Conservation (phyloP, 805 yeast species). For the Vanderwaltozyma verrucispora region DNA sequence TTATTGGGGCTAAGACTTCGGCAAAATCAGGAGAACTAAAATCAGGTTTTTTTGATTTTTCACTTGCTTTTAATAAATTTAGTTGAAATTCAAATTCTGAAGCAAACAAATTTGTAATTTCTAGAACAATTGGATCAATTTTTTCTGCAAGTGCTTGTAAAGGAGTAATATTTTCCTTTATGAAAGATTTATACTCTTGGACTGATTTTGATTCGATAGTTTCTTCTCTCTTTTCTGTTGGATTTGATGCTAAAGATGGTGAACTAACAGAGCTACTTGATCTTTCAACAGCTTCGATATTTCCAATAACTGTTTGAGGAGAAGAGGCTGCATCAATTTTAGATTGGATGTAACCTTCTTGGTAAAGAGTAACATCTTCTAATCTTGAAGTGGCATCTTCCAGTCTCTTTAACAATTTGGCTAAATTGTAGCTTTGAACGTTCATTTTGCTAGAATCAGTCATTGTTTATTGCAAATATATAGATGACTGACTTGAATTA, state of each 20-base stretch:
- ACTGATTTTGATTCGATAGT: conserved; percentile 39
- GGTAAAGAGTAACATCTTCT: conserved; percentile 78
- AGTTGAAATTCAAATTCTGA: conserved; percentile 45
- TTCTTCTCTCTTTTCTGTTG: conserved; percentile 11
- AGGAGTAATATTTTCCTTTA: conserved; percentile 46
- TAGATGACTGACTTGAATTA: no score
- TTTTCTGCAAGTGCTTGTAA: conserved; percentile 35
- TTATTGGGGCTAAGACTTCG: conserved; percentile 58
- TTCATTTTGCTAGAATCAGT: conserved; percentile 1
- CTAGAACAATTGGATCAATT: conserved; percentile 40
- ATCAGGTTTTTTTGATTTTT: conserved; percentile 56
- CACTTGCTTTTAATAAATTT: conserved; percentile 48
- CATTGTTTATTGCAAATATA: no score
- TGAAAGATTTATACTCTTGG: conserved; percentile 43
- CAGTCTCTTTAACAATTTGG: conserved; percentile 68
- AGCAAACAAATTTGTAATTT: no score
- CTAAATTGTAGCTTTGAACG: conserved; percentile 75
- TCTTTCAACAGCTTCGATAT: background rate
- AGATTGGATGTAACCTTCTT: conserved; percentile 43
- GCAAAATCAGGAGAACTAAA: conserved; percentile 41
- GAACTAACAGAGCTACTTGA: background rate
- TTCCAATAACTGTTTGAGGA: background rate
- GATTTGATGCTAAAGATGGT: conserved; percentile 7
- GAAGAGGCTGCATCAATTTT: conserved; percentile 17
- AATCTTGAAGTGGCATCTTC: conserved; percentile 91